Conservation (phyloP, 257 asterid genomes). For the Galeopsis tetrahit region DNA sequence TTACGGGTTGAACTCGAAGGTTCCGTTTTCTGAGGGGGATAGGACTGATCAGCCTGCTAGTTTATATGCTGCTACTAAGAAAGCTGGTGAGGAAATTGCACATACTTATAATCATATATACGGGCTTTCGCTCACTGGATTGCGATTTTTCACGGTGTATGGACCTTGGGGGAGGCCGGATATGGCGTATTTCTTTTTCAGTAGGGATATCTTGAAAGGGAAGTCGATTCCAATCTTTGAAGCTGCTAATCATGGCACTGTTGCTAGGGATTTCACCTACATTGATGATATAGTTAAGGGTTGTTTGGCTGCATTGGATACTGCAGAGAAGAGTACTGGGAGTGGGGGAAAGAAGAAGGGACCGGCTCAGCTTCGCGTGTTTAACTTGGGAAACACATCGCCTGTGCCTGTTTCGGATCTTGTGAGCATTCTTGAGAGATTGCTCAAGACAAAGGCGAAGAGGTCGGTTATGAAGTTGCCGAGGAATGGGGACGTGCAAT, state of each 20-base stretch:
- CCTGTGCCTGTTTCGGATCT: slow-evolving; percentile 95
- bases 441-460: slow-evolving; percentile 90
- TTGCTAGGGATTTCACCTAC: slow-evolving; percentile 95
- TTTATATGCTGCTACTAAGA: slow-evolving; percentile 93
- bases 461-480: slow-evolving; percentile 82
- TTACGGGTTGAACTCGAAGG: slow-evolving; percentile 87
- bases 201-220: slow-evolving; percentile 86
- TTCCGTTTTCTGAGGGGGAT: slow-evolving; percentile 88
- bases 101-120: slow-evolving; percentile 92
- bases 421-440: slow-evolving; percentile 85
- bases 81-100: slow-evolving; percentile 95
- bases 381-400: slow-evolving; percentile 89
- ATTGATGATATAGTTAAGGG: slow-evolving; percentile 97
- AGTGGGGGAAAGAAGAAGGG: slow-evolving; percentile 97
- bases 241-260: slow-evolving; percentile 88
- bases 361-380: slow-evolving; percentile 86
- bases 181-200: slow-evolving; percentile 97
- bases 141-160: slow-evolving; percentile 92
- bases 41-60: slow-evolving; percentile 97
- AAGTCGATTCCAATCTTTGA: slow-evolving; percentile 83
- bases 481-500: slow-evolving; percentile 92
- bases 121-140: slow-evolving; percentile 89
- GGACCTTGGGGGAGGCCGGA: slow-evolving; percentile 99
- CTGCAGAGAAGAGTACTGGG: slow-evolving; percentile 94
- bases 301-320: slow-evolving; percentile 88